phyloP scores from a whole-genome alignment of 2,329 filamentous ascomycete genomes.

The Beauveria sp. region DNA sequence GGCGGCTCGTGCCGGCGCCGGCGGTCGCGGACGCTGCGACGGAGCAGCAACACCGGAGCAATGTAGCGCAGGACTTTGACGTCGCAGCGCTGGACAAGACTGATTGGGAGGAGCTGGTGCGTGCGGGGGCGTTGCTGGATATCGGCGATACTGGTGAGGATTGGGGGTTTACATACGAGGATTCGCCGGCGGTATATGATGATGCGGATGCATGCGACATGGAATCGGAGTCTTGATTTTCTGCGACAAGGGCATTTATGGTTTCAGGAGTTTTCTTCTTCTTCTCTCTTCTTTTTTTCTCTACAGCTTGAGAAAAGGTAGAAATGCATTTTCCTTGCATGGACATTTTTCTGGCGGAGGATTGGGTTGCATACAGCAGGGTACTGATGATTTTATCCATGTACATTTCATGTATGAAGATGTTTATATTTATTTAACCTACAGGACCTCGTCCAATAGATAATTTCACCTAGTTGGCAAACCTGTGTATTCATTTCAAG shows the following conservation, averaged over 20 bases:
- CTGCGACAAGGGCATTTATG: not conserved
- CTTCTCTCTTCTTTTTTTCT: not conserved
- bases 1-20: not conserved
- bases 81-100: constrained; percentile 14
- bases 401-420: too few species aligned
- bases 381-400: too few species aligned
- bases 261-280: not conserved
- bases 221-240: not conserved
- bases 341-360: too few species aligned
- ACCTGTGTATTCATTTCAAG: too few species aligned
- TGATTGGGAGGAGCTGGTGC: constrained; percentile 15
- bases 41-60: constrained; percentile 19
- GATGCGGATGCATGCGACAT: not conserved
- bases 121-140: constrained; percentile 22
- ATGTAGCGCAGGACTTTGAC: constrained; percentile 24
- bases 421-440: too few species aligned
- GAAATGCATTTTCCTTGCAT: not conserved
- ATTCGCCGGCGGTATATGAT: constrained; percentile 11
- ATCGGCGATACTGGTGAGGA: constrained; percentile 23
- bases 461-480: too few species aligned
- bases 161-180: constrained; percentile 28
- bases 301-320: too few species aligned
- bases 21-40: not conserved
- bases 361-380: too few species aligned
- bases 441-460: too few species aligned